Percentiles rank a stretch among this genome's conserved stretches.
These are phyloP conservation scores for Chytriomyces sp. DNA, from an alignment of 192 early-diverging fungal genomes.

Conservation along the genomic window DNA sequence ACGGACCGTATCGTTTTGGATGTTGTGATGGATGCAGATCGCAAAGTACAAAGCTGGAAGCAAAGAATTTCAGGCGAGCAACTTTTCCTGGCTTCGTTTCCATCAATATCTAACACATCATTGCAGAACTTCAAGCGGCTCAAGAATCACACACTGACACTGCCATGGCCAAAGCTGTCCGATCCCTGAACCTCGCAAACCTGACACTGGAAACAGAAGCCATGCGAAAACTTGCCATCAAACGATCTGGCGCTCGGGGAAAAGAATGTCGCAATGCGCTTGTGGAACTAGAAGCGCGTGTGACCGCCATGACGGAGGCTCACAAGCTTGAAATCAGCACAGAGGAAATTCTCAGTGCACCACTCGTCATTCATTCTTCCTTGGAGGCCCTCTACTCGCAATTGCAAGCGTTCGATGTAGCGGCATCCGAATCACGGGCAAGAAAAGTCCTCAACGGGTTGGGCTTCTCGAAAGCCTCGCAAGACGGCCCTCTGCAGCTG, in stretches of 20 bases:
- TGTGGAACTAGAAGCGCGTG: conserved; percentile 65
- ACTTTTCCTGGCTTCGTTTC: background rate
- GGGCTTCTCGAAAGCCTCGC: conserved; percentile 68
- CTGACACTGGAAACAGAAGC: conserved; percentile 11
- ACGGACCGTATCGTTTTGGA: conserved; percentile 50
- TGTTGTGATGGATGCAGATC: conserved; percentile 39
- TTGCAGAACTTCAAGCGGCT: conserved; percentile 20
- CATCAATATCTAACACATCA: background rate
- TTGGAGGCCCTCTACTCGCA: conserved; percentile 20
- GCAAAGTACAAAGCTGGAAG: conserved; percentile 14
- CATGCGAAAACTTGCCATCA: conserved; percentile 30
- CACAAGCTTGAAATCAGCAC: conserved; percentile 59
- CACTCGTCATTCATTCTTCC: background rate
- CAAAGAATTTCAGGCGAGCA: conserved; percentile 1
- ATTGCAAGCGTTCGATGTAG: conserved; percentile 25
- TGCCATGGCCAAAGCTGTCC: conserved; percentile 26
- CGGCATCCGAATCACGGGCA: conserved; percentile 67
- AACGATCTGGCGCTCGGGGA: conserved; percentile 40
- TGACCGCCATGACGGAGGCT: conserved; percentile 78
- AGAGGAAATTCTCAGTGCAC: conserved; percentile 16
- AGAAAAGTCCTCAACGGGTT: conserved; percentile 72
- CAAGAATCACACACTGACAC: conserved; percentile 23
- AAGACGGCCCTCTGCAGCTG: conserved; percentile 47
- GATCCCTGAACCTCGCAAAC: conserved; percentile 4
- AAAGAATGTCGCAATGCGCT: conserved; percentile 48